phyloP scores from a whole-genome alignment of 148 eudicot genomes.

The Camellia japonica region DNA sequence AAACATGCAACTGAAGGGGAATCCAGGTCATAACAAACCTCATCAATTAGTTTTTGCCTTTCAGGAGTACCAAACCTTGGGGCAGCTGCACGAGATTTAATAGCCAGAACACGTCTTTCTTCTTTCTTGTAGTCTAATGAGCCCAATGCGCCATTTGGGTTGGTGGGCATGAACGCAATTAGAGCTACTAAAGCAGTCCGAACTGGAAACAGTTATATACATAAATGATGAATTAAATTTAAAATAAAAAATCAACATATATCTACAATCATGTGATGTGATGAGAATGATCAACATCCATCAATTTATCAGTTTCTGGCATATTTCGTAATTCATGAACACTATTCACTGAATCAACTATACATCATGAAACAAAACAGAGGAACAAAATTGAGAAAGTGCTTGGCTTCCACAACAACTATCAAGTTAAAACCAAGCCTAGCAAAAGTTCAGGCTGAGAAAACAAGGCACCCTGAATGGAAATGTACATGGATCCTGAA shows the following conservation, averaged over 20 bases:
- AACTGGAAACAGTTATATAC: conserved; percentile 45
- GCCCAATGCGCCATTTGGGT: conserved; percentile 94
- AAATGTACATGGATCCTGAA: too few relatives aligned
- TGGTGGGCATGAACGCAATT: conserved; percentile 98
- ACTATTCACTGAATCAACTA: too few relatives aligned
- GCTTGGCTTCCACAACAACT: too few relatives aligned
- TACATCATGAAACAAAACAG: too few relatives aligned
- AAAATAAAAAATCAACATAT: too few relatives aligned
- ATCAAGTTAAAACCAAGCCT: too few relatives aligned
- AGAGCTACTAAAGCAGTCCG: conserved; percentile 94
- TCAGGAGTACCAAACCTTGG: conserved; percentile 83
- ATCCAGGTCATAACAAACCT: conserved; percentile 45
- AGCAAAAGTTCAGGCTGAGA: too few relatives aligned
- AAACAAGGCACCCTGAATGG: too few relatives aligned
- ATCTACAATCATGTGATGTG: neutral
- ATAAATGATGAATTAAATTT: neutral
- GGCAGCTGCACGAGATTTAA: conserved; percentile 81
- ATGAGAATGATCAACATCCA: neutral
- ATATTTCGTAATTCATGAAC: neutral
- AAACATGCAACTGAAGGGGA: neutral
- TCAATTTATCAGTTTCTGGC: neutral
- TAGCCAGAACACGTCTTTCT: conserved; percentile 75
- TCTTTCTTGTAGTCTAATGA: conserved; percentile 88
- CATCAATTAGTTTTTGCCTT: conserved; percentile 88
- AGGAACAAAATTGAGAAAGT: too few relatives aligned